Percentiles rank a stretch among this genome's conserved stretches.
phyloP scores from a whole-genome alignment of 352 stramenopile species.

The Phytophthora nicotianae region DNA sequence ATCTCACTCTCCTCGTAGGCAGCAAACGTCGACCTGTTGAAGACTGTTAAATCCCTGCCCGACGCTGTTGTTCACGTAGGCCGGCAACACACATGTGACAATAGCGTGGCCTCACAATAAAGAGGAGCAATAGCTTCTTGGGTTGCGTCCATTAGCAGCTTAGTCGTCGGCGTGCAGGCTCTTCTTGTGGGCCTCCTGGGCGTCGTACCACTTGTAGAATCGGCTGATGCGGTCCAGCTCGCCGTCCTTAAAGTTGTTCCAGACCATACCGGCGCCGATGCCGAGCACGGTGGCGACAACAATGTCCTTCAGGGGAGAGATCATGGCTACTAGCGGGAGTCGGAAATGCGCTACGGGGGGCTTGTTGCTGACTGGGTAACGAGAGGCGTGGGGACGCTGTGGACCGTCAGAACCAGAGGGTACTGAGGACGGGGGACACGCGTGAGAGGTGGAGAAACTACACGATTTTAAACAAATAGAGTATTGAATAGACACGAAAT shows the following conservation, averaged over 20 bases:
- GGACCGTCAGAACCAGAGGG: constrained; percentile 29
- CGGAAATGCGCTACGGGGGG: constrained; percentile 24
- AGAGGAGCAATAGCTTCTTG: neutral
- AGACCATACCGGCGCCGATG: constrained; percentile 51
- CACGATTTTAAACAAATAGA: constrained; percentile 1
- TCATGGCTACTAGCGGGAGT: constrained; percentile 41
- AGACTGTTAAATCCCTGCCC: neutral
- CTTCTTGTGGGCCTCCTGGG: constrained; percentile 72
- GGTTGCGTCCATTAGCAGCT: neutral
- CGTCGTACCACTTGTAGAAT: constrained; percentile 87
- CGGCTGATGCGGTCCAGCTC: constrained; percentile 76
- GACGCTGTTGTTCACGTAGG: constrained; percentile 1
- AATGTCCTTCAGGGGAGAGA: constrained; percentile 86
- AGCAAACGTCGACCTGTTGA: neutral
- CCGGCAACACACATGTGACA: constrained; percentile 8
- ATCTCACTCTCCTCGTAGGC: constrained; percentile 17
- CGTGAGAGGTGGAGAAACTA: neutral
- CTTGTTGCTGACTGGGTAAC: constrained; percentile 35
- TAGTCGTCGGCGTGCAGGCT: constrained; percentile 44
- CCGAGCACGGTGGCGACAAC: constrained; percentile 74
- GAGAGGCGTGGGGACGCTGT: constrained; percentile 17
- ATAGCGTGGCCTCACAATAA: neutral
- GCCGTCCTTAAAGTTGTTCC: constrained; percentile 70
- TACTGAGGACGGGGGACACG: constrained; percentile 20
- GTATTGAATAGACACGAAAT: constrained; percentile 32